These are phyloP conservation scores for Coemansia sp. DNA, from an alignment of 192 early-diverging fungal genomes.

Conservation along the genomic window DNA sequence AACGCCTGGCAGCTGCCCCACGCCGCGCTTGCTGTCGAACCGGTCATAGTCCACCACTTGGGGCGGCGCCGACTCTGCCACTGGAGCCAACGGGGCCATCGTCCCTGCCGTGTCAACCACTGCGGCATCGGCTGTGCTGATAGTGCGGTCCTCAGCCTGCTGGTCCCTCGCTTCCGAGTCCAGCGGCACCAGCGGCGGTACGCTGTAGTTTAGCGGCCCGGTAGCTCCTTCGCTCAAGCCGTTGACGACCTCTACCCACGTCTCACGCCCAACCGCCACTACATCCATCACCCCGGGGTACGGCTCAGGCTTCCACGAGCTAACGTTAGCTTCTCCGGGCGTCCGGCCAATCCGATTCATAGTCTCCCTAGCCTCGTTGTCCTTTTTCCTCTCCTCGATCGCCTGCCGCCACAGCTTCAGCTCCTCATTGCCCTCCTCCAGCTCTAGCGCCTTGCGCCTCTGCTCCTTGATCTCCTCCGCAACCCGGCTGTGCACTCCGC, in stretches of 20 bases:
- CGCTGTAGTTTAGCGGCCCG: slow-evolving; percentile 39
- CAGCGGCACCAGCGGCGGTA: slow-evolving; percentile 34
- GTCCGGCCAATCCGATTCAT: slow-evolving; percentile 22
- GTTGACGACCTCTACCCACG: slow-evolving; percentile 51
- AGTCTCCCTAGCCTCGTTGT: slow-evolving; percentile 30
- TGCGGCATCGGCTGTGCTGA: slow-evolving; percentile 11
- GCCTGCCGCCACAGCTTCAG: slow-evolving; percentile 45
- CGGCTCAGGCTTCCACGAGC: slow-evolving; percentile 42
- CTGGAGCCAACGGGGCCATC: neutral
- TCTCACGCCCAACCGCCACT: slow-evolving; percentile 51
- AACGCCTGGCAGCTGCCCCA: slow-evolving; percentile 37
- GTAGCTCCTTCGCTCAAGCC: slow-evolving; percentile 49
- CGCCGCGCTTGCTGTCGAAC: slow-evolving; percentile 19
- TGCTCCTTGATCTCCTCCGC: slow-evolving; percentile 52
- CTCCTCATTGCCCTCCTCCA: slow-evolving; percentile 35
- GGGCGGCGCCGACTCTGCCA: neutral
- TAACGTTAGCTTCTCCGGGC: slow-evolving; percentile 23
- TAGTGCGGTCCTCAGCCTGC: slow-evolving; percentile 18
- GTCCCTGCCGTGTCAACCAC: slow-evolving; percentile 31
- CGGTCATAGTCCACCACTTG: slow-evolving; percentile 47
- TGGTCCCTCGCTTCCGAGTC: slow-evolving; percentile 25
- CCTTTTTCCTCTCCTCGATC: slow-evolving; percentile 39
- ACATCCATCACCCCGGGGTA: slow-evolving; percentile 53
- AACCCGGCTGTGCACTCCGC: slow-evolving; percentile 37
- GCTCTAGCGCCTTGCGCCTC: slow-evolving; percentile 38